phyloP scores from a whole-genome alignment of 108 stramenopile species.

The Ochromonas danica region DNA sequence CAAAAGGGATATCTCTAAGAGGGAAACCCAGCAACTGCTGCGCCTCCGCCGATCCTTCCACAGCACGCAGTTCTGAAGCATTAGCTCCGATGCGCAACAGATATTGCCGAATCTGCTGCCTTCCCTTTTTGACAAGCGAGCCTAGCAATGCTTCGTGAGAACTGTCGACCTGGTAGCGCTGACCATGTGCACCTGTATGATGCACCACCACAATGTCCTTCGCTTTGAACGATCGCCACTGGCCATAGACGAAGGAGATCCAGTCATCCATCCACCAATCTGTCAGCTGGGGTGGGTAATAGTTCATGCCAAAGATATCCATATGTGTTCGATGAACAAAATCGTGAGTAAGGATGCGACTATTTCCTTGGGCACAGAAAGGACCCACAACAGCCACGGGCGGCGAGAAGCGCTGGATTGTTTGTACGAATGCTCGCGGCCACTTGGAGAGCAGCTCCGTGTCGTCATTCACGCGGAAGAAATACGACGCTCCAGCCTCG shows the following conservation, averaged over 20 bases:
- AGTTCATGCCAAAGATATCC: constrained; percentile 55
- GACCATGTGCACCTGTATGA: constrained; percentile 62
- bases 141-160: constrained; percentile 39
- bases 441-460: constrained; percentile 48
- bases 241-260: constrained; percentile 56
- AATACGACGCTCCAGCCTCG: constrained; percentile 47
- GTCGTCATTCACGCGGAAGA: constrained; percentile 61
- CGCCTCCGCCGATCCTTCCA: no score
- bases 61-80: no score
- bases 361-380: constrained; percentile 37
- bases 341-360: constrained; percentile 55
- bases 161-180: constrained; percentile 56
- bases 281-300: constrained; percentile 53
- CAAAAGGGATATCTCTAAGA: no score
- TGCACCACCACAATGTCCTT: constrained; percentile 59
- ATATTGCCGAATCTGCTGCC: constrained; percentile 12
- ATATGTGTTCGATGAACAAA: constrained; percentile 57
- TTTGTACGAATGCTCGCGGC: constrained; percentile 44
- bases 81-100: background rate
- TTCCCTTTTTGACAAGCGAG: background rate
- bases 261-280: constrained; percentile 65
- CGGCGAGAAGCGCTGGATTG: constrained; percentile 42
- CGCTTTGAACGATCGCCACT: constrained; percentile 54
- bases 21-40: no score
- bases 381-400: constrained; percentile 55